Evolutionary conservation across 768 basidiomycete species (phyloP).

Genomic region (Suillus brevipes): DNA sequence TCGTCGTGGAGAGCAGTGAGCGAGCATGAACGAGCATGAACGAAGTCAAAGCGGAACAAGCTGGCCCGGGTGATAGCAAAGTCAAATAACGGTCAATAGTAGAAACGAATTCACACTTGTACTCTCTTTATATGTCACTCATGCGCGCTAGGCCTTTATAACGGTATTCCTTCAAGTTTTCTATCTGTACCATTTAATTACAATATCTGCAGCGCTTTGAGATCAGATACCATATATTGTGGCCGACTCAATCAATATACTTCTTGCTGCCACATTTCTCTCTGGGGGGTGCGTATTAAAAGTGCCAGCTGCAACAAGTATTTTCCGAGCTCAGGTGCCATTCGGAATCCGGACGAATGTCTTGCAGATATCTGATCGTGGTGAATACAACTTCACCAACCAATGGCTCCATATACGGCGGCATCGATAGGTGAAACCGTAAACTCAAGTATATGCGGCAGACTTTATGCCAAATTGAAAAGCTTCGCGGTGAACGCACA

Average conservation of each 20-base stretch:
- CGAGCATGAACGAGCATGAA: slow-evolving; percentile 26
- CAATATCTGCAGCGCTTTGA: neutral
- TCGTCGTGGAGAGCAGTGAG: slow-evolving; percentile 17
- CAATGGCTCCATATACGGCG: neutral
- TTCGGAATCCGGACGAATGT: neutral
- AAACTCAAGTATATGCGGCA: neutral
- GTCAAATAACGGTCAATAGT: neutral
- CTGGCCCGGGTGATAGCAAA: neutral
- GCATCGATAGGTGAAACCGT: neutral
- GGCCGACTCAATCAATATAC: neutral
- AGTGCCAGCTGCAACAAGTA: neutral
- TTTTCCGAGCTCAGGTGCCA: neutral
- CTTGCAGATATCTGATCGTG: neutral
- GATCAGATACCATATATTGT: neutral
- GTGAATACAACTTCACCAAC: neutral
- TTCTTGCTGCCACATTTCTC: neutral
- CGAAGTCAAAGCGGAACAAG: neutral
- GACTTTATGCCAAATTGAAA: neutral
- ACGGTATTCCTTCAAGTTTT: neutral
- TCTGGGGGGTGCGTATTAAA: neutral
- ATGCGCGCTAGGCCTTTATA: neutral
- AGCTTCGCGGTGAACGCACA: neutral
- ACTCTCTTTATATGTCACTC: neutral
- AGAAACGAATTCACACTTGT: neutral
- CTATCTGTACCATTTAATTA: neutral